Percentiles rank a stretch among this genome's conserved stretches.
These are phyloP conservation scores for Pseudogymnoascus sp. DNA, from an alignment of 2,329 filamentous ascomycete species.

Conservation along the genomic window DNA sequence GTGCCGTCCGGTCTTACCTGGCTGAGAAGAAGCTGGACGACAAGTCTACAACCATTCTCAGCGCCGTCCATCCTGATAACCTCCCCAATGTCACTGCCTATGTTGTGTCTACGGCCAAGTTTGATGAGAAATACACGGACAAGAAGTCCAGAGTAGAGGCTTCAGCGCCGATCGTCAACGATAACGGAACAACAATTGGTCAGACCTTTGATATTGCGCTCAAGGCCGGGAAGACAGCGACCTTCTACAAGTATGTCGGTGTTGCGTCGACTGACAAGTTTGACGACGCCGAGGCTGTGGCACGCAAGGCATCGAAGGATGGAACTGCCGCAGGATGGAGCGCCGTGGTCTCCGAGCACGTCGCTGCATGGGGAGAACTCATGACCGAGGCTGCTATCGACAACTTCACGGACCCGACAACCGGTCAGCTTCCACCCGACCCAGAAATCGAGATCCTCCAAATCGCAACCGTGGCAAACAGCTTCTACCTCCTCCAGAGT, in stretches of 20 bases:
- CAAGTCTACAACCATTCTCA: conserved; percentile 48
- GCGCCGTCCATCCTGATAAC: conserved; percentile 55
- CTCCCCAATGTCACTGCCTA: conserved; percentile 57
- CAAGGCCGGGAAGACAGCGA: conserved; percentile 43
- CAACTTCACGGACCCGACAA: conserved; percentile 48
- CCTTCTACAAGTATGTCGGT: conserved; percentile 60
- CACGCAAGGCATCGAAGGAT: conserved; percentile 44
- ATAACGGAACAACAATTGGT: conserved; percentile 56
- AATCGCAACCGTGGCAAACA: conserved; percentile 46
- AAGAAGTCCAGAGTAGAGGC: conserved; percentile 26
- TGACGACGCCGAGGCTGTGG: conserved; percentile 44
- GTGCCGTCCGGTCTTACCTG: conserved; percentile 57
- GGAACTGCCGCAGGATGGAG: conserved; percentile 48
- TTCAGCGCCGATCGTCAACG: conserved; percentile 38
- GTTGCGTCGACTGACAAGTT: conserved; percentile 64
- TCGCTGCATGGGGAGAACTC: conserved; percentile 53
- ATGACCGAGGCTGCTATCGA: conserved; percentile 57
- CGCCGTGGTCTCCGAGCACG: conserved; percentile 47
- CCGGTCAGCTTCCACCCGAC: conserved; percentile 50
- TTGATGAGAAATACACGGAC: conserved; percentile 30
- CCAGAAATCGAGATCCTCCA: conserved; percentile 40
- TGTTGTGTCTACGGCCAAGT: conserved; percentile 42
- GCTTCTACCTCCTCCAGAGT: conserved; percentile 50
- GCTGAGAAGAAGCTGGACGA: conserved; percentile 47
- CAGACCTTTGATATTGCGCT: conserved; percentile 50